Base-by-base conservation (phyloP, 495 filamentous ascomycete genomes). In the Sordaria brevicollis region DNA sequence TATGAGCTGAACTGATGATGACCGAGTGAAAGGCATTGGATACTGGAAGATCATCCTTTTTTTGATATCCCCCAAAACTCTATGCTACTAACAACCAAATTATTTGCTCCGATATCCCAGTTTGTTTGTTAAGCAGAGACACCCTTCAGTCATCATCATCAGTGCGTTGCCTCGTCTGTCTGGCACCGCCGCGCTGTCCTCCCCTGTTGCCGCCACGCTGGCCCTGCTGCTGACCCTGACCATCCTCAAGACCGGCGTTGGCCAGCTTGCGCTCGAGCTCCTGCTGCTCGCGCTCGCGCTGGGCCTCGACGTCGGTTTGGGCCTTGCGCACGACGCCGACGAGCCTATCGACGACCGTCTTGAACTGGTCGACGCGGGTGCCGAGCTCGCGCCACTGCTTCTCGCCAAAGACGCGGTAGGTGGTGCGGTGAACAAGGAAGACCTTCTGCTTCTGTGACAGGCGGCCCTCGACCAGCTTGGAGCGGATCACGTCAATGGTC, bases 301-400 rank as follows among this genome's bases (percentile, higher is more conserved):
- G 83, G 13, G 76, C 73, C 36, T 88, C 81, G 25, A 85, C 86
- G 35, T 90, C 87, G 74, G 91, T 86, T 81, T 94, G 91, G 79
- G 94, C 93, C 71, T 83, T 82, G 76, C 88, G 89, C 36, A 99
- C 86, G 21, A 93, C 90, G 65, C 79, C 84, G 71, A 94, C 81
- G 29, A 99, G 93, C 57, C 86, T 86, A 74, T 86, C 85, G 71
- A 98, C 80, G 69, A 90, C 91, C 65, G 84, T 82, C 82, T 91
- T 90, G 94, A 93, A 98, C 76, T 91, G 91, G 81, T 97, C 93
- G 75, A 99, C 81, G 43, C 93, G 86, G 36, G 89, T 89, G 73
- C 92, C 92, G 25, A 99, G 89, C 84, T 98, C 93, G 67, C 90
- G 88, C 96, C 96, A 99, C 83, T 99, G 95, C 85, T 94, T 96